Evolutionary conservation across 2,329 filamentous ascomycete species (phyloP), one percentile per base, ranked within the genome.

Genomic region (Aspergillus hiratsukae): DNA sequence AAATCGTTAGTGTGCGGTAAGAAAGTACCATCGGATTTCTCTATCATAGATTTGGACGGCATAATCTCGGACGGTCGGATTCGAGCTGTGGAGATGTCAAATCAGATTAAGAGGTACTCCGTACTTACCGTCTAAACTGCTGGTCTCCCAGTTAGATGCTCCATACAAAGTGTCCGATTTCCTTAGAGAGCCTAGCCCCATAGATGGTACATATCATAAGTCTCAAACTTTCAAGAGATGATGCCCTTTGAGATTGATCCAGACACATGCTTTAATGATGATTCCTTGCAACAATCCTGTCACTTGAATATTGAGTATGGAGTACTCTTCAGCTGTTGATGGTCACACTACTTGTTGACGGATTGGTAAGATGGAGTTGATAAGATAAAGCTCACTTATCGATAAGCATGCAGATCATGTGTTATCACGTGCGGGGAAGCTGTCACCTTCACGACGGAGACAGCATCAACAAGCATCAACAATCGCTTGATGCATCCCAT

Each of bases 401-500:
- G 53, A 58, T 58, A 58, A 48, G 45, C 41, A 21, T 21, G 4
- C 11, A 29, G 14, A 59, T 61, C 59, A 56, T 55, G 52, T 57
- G 60, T 43, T 21, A 54, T 62, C 60, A 62, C 60, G 60, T 62
- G 60, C 41, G 53, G 60, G 55, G 51, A 53, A 52, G 41, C 54
- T 58, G 51, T 53, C 49, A 52, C 51, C 55, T 52, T 48, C 49
- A 41, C 27, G 21, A 41, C 5, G 31, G 17, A 28, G 46, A 54
- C 10, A 28, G 51, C 51, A 46, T 52, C 25, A 37, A 46, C 43
- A 46, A 23, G 51, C 51, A 46, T 52, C 25, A 37, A 46, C 43
- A 46, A 23, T 25, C 19, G 5, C 43, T 23, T 7, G 14, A 11
- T 25, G 19, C 5, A 17, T 46, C 9, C 21, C 23, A 27, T 21